Base-by-base conservation (phyloP, 2,329 filamentous ascomycete genomes). In the Verruconis gallopava region DNA sequence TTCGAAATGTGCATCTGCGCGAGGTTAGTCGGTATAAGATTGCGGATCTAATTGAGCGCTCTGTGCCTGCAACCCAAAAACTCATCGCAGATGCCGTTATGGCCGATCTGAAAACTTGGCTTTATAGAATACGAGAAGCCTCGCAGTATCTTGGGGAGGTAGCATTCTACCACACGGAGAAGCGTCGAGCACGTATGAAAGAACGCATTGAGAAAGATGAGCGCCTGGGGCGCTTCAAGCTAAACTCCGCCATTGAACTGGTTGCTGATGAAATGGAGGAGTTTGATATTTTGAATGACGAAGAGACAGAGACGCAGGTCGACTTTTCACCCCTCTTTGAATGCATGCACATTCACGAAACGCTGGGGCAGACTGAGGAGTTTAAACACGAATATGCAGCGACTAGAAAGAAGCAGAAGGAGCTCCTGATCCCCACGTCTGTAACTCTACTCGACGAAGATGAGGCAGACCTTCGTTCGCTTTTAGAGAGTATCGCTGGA, bases 71-170 rank as follows among this genome's bases (percentile, higher is more conserved):
- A 3, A 95, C 86, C 1, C 86, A 94, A 54, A 86, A 85, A 54
- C 78, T 85, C 39, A 95, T 98, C 44, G 89, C 89, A 3, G 89
- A 96, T 61, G 86, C 88, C 12, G 91, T 98, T 50, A 96, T 96
- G 85, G 82, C 77, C 2, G 91, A 98, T 61, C 65, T 98, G 43
- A 96, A 96, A 56, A 95, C 86, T 1, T 98, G 91, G 91, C 69
- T 98, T 6, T 98, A 82, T 55, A 79, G 85, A 17, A 93, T 98
- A 48, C 79, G 91, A 53, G 91, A 98, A 60, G 93, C 86, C 14
- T 95, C 91, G 1, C 89, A 95, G 51, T 95, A 94, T 48, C 66
- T 98, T 5, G 91, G 91, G 3, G 91, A 98, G 58, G 85, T 98
- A 4, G 88, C 91, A 3, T 93, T 98, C 56, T 96, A 93, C 55